Percentiles rank a stretch among this genome's conserved stretches.
Evolutionary conservation across 2,329 filamentous ascomycete genomes (phyloP).

Genomic region (Colletotrichum godetiae): DNA sequence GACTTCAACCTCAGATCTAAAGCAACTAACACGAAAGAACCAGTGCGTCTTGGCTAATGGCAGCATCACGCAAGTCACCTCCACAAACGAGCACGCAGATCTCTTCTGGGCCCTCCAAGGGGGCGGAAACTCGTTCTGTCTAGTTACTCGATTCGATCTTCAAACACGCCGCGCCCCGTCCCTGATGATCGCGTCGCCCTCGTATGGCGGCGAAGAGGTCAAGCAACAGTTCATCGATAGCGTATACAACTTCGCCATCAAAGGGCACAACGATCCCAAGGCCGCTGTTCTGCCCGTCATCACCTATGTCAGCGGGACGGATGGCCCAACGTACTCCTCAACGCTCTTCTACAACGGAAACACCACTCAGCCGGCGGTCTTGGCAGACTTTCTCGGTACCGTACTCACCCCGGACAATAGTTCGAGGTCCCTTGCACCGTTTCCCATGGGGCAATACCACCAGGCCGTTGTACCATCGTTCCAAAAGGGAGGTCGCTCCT

Average conservation of each 20-base stretch:
- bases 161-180: conserved; percentile 21
- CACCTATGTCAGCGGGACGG: neutral
- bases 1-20: neutral
- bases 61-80: conserved; percentile 53
- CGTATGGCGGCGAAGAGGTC: neutral
- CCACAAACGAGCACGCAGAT: conserved; percentile 46
- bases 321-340: neutral
- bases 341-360: conserved; percentile 16
- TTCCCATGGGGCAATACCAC: neutral
- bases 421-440: neutral
- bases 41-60: conserved; percentile 61
- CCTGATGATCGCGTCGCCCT: neutral
- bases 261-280: neutral
- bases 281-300: neutral
- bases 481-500: neutral
- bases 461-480: neutral
- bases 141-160: conserved; percentile 44
- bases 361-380: neutral
- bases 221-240: neutral
- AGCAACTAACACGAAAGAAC: neutral
- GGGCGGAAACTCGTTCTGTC: conserved; percentile 52
- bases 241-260: neutral
- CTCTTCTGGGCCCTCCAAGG: conserved; percentile 57
- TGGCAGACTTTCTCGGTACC: neutral
- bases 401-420: neutral